phyloP scores from a whole-genome alignment of 1,284 basidiomycete genomes.

The Cronartium quercuum region DNA sequence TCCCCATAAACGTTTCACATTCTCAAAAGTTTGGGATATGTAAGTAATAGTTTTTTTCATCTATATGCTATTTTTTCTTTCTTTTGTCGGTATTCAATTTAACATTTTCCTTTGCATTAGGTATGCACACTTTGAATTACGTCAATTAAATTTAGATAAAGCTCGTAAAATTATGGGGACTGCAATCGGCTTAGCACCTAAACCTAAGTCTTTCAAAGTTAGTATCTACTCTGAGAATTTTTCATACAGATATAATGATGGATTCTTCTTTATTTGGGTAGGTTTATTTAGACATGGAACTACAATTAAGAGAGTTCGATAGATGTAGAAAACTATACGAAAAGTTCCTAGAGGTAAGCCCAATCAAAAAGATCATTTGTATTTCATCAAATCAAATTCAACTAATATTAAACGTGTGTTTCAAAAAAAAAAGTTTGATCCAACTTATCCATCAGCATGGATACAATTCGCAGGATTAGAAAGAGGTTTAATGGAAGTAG shows the following conservation, averaged over 20 bases:
- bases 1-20: constrained; percentile 93
- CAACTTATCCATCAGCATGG: constrained; percentile 85
- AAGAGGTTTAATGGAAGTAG: constrained; percentile 80
- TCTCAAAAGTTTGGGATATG: constrained; percentile 63
- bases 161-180: constrained; percentile 86
- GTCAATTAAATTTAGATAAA: constrained; percentile 70
- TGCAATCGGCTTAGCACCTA: constrained; percentile 91
- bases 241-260: not conserved
- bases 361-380: constrained; percentile 18
- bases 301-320: constrained; percentile 75
- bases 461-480: constrained; percentile 96
- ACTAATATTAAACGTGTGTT: not conserved
- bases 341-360: constrained; percentile 77
- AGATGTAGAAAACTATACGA: constrained; percentile 85
- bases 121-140: constrained; percentile 86
- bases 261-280: constrained; percentile 55
- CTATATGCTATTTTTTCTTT: not conserved
- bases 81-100: not conserved
- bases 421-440: constrained; percentile 58
- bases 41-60: constrained; percentile 7
- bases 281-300: constrained; percentile 86
- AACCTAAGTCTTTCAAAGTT: constrained; percentile 58
- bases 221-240: not conserved
- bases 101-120: constrained; percentile 60
- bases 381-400: not conserved